Base-by-base conservation (phyloP, 2,329 filamentous ascomycete genomes). In the Trichophyton verrucosum region DNA sequence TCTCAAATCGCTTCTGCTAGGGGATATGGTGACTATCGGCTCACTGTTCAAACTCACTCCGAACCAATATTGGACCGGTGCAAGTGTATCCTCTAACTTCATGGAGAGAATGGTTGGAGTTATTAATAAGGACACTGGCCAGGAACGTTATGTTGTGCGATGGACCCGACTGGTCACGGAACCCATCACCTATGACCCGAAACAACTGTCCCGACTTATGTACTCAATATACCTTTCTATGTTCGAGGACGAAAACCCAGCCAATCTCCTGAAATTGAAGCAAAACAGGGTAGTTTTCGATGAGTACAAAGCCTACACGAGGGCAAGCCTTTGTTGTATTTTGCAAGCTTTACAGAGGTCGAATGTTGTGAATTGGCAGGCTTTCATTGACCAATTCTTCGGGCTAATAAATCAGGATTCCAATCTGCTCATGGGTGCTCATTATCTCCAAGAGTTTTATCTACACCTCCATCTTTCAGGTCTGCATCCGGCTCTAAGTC, bases 11-110 rank as follows among this genome's bases (percentile, higher is more conserved):
- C 65, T 82, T 6, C 73, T 85, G 0, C 74, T 75, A 49, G 78
- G 78, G 0, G 72, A 82, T 61, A 73, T 77, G 0, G 68, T 73
- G 0, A 79, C 77, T 0, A 66, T 83, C 3, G 76, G 78, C 1
- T 64, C 80, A 5, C 67, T 85, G 0, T 68, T 85, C 2, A 82
- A 81, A 0, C 65, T 85, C 36, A 72, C 68, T 0, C 77, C 78
- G 0, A 69, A 77, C 6, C 78, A 81, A 63, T 79, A 77, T 65
- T 81, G 75, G 75, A 80, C 80, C 1, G 80, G 81, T 36, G 55
- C 64, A 27, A 61, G 63, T 15, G 59, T 63, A 2, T 62, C 64
- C 66, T 76, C 65, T 24, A 61, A 62, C 30, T 59, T 68, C 2
- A 66, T 68, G 20, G 69, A 68, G 33, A 38, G 36, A n/a, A 30